phyloP scores from a whole-genome alignment of 768 basidiomycete genomes.

The Hypholoma fasciculare region DNA sequence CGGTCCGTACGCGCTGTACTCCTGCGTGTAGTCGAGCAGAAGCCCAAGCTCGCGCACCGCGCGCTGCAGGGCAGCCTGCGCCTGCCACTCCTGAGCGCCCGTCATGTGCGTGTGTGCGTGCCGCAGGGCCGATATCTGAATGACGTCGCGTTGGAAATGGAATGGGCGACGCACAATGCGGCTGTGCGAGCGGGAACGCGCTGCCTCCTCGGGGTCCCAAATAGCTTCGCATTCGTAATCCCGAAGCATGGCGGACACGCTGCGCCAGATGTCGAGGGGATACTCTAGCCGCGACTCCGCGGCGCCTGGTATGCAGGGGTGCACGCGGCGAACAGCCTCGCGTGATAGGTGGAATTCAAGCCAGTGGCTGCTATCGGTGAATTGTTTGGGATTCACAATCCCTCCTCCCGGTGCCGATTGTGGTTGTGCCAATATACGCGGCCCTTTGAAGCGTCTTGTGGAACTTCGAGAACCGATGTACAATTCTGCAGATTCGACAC shows the following conservation, averaged over 20 bases:
- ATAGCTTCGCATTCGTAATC: constrained; percentile 43
- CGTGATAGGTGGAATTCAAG: constrained; percentile 48
- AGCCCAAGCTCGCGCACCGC: constrained; percentile 34
- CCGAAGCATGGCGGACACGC: constrained; percentile 39
- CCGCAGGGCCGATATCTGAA: constrained; percentile 13
- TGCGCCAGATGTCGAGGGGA: constrained; percentile 37
- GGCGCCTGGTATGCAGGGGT: constrained; percentile 19
- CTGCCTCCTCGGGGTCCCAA: constrained; percentile 14
- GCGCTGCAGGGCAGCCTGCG: constrained; percentile 23
- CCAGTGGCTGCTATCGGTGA: constrained; percentile 44
- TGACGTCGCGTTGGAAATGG: constrained; percentile 8
- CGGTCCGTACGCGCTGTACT: constrained; percentile 13
- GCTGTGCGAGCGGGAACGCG: not conserved
- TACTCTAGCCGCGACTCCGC: constrained; percentile 1
- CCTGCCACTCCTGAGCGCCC: not conserved
- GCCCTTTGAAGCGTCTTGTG: not conserved
- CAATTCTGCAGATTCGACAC: constrained; percentile 25
- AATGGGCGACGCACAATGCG: constrained; percentile 11
- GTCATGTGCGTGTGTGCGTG: not conserved
- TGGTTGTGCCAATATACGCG: constrained; percentile 1
- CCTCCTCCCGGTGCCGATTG: constrained; percentile 1
- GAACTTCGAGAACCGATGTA: constrained; percentile 1
- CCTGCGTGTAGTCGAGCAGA: constrained; percentile 25
- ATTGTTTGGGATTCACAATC: constrained; percentile 26
- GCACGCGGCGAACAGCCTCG: constrained; percentile 26